These are phyloP conservation scores for Sphagnum contortum DNA, from an alignment of 225 moss, liverwort and hornwort genomes.

Conservation along the genomic window DNA sequence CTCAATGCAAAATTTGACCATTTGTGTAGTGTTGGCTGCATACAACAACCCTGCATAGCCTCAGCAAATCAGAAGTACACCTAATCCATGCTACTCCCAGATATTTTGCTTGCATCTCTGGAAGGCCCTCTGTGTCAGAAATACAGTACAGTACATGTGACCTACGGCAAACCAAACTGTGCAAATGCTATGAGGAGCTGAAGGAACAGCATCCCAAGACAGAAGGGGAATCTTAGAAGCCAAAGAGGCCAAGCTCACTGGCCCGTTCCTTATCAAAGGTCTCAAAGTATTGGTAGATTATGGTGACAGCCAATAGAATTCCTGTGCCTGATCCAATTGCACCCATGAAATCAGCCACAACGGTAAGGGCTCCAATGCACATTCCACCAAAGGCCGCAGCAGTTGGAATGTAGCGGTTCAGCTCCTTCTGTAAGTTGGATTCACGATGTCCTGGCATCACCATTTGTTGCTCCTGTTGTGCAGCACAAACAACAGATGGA, in stretches of 20 bases:
- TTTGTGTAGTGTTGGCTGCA: too few species aligned
- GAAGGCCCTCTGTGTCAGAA: too few species aligned
- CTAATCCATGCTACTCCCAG: too few species aligned
- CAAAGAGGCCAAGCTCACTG: conserved; percentile 91
- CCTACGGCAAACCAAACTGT: too few species aligned
- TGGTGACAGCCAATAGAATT: conserved; percentile 90
- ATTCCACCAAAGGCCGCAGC: conserved; percentile 96
- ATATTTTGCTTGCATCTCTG: too few species aligned
- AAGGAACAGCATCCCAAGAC: too few species aligned
- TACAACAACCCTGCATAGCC: too few species aligned
- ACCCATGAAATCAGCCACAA: conserved; percentile 96
- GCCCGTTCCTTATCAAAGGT: conserved; percentile 97
- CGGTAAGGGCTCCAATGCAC: conserved; percentile 90
- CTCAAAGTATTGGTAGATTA: conserved; percentile 95
- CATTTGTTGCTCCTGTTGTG: conserved; percentile 93
- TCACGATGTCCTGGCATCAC: conserved; percentile 99
- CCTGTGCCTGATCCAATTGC: conserved; percentile 97
- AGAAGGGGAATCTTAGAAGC: conserved; percentile 34
- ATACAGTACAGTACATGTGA: too few species aligned
- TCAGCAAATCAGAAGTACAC: too few species aligned
- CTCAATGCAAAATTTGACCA: too few species aligned
- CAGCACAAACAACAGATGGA: background rate
- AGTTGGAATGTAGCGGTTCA: conserved; percentile 90
- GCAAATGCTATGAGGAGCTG: too few species aligned
- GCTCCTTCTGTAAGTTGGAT: conserved; percentile 86